Evolutionary conservation across 2,329 filamentous ascomycete genomes (phyloP), one percentile per base, ranked within the genome.

Genomic region (Ascochyta clinopodiicola): DNA sequence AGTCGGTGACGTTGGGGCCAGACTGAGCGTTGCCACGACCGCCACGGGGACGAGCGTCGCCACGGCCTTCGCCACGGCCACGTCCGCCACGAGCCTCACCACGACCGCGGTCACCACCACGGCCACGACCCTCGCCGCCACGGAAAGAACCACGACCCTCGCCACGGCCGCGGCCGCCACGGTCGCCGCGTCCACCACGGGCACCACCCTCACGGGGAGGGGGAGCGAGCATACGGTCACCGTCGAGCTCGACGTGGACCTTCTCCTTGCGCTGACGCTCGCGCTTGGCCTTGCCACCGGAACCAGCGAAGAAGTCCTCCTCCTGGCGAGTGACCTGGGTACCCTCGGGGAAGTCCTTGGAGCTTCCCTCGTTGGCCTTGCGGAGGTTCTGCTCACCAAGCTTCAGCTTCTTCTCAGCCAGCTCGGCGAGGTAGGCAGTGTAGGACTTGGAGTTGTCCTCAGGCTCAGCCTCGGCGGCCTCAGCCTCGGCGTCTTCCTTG

Each of bases 241-340:
- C 87, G 79, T 96, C 93, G 65, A 97, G 91, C 74, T 96, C 92
- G 71, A 98, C 77, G 76, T 90, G 79, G 79, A 91, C 86, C 89
- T 97, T 97, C 81, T 90, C 86, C 86, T 95, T 95, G 82, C 90
- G 89, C 83, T 94, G 89, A 75, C 92, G 91, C 82, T 94, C 87
- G 75, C 91, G 90, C 75, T 80, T 81, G 77, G 86, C 79, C 88
- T 97, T 97, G 81, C 88, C 89, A 61, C 82, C 83, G 65, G 84
- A 78, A 68, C 84, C 87, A 71, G 89, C 80, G 74, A 96, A 89
- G 86, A 91, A 97, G 64, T 76, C 74, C 69, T 89, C 87, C 70
- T 92, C 87, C 50, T 85, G 84, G 43, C 82, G 49, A 76, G 56
- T 75, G 75, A 64, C 81, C 69, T 86, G 69, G 61, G 82, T 96